A percentile compares a stretch with the other conserved stretches of the same genome.
These are phyloP conservation scores for Castanopsis chinensis DNA, from an alignment of 306 rosid genomes.

Conservation along the genomic window DNA sequence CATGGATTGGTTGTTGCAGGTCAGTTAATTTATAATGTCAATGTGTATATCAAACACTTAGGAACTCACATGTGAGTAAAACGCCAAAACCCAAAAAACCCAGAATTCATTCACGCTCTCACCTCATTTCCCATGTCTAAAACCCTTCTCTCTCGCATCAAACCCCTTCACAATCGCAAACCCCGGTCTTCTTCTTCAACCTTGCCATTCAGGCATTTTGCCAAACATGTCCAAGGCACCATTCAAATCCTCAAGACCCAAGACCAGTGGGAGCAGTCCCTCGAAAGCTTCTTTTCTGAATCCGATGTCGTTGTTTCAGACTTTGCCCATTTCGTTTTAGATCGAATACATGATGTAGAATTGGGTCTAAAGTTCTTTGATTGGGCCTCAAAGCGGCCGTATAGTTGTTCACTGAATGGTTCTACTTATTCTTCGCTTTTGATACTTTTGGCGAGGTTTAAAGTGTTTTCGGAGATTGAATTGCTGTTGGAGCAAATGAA, in stretches of 20 bases:
- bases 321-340: slow-evolving; percentile 72
- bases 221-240: slow-evolving; percentile 43
- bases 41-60: no score
- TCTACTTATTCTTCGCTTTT: slow-evolving; percentile 63
- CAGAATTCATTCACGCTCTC: not conserved
- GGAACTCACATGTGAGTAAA: not conserved
- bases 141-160: slow-evolving; percentile 65
- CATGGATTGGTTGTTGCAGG: no score
- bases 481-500: slow-evolving; percentile 41
- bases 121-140: slow-evolving; percentile 48
- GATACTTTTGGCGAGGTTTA: slow-evolving; percentile 57
- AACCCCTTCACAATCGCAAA: slow-evolving; percentile 42
- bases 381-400: slow-evolving; percentile 59
- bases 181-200: slow-evolving; percentile 18
- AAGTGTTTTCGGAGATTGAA: slow-evolving; percentile 57
- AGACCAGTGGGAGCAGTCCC: slow-evolving; percentile 49
- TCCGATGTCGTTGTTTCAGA: slow-evolving; percentile 52
- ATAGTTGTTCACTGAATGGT: slow-evolving; percentile 41
- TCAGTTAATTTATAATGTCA: no score
- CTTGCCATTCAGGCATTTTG: slow-evolving; percentile 18
- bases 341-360: slow-evolving; percentile 50
- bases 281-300: slow-evolving; percentile 50
- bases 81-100: not conserved
- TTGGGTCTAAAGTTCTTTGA: slow-evolving; percentile 66
- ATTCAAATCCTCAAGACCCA: slow-evolving; percentile 56